Evolutionary conservation across 345 rosid genomes (phyloP).

Genomic region (Noccaea caerulescens): DNA sequence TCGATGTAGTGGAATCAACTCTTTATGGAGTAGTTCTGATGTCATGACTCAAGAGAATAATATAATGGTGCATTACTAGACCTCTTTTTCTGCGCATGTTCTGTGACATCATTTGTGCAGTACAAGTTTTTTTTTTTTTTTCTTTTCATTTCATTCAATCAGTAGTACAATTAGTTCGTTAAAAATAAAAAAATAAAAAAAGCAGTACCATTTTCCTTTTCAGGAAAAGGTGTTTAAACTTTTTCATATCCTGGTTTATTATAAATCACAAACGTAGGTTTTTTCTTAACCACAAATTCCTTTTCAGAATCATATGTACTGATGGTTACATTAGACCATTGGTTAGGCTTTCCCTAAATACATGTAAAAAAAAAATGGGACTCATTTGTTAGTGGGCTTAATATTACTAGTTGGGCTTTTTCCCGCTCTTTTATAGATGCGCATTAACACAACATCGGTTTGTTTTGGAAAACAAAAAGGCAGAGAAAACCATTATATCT

Average conservation of each 20-base stretch:
- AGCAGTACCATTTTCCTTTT: slow-evolving; percentile 12
- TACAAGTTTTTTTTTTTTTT: slow-evolving; percentile 10
- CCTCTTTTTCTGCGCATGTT: slow-evolving; percentile 34
- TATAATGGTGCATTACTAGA: slow-evolving; percentile 22
- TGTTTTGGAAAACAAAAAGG: not conserved
- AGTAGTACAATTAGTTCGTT: slow-evolving; percentile 7
- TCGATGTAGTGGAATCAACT: slow-evolving; percentile 8
- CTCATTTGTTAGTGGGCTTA: slow-evolving; percentile 14
- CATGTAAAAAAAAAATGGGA: not conserved
- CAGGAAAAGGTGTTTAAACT: slow-evolving; percentile 1
- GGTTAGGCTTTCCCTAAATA: not conserved
- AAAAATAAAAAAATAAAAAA: not conserved
- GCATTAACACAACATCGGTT: not conserved
- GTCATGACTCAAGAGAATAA: slow-evolving; percentile 20
- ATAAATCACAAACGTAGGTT: slow-evolving; percentile 3
- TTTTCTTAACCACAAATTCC: not conserved
- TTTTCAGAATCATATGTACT: not conserved
- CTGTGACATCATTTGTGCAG: slow-evolving; percentile 30
- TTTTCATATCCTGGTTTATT: slow-evolving; percentile 8
- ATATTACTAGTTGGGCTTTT: not conserved
- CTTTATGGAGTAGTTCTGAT: slow-evolving; percentile 30
- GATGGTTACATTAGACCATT: not conserved
- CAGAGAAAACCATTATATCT: not conserved
- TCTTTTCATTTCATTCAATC: not conserved
- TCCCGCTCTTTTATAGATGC: not conserved